Evolutionary conservation across 768 basidiomycete species (phyloP).

Genomic region (Clathrus columnatus): DNA sequence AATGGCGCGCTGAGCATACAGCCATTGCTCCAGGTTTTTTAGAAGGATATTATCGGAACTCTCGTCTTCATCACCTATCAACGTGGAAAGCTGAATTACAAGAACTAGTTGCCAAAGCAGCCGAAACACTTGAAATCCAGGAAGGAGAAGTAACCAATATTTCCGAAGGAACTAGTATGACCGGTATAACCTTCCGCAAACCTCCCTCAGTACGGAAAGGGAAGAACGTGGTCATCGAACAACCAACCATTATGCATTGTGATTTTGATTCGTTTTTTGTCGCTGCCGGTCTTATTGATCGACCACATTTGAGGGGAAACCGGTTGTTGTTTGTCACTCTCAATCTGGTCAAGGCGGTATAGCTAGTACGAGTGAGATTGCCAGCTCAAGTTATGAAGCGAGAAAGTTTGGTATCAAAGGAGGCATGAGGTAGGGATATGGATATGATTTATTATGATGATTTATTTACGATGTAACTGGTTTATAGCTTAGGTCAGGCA

Average conservation of each 20-base stretch:
- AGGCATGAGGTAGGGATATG: constrained; percentile 74
- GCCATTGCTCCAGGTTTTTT: constrained; percentile 82
- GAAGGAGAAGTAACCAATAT: constrained; percentile 20
- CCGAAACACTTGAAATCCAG: constrained; percentile 53
- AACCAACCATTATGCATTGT: constrained; percentile 79
- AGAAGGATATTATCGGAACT: constrained; percentile 69
- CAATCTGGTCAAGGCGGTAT: constrained; percentile 64
- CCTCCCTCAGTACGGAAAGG: constrained; percentile 23
- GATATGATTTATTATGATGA: neutral
- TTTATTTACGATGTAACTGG: neutral
- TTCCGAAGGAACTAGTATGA: constrained; percentile 40
- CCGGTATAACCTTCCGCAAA: constrained; percentile 15
- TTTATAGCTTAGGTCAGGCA: constrained; percentile 65
- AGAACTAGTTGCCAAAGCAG: constrained; percentile 69
- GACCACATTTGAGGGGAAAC: constrained; percentile 78
- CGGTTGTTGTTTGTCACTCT: constrained; percentile 93
- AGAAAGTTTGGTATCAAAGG: constrained; percentile 80
- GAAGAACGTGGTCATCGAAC: constrained; percentile 35
- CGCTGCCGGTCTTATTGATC: constrained; percentile 71
- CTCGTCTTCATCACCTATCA: constrained; percentile 85
- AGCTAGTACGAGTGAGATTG: constrained; percentile 88
- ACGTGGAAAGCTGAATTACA: constrained; percentile 90
- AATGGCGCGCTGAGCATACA: constrained; percentile 85
- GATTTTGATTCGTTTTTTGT: constrained; percentile 99
- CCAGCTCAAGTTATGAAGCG: constrained; percentile 92